Conservation (phyloP, 306 rosid genomes). For the Alnus glutinosa region DNA sequence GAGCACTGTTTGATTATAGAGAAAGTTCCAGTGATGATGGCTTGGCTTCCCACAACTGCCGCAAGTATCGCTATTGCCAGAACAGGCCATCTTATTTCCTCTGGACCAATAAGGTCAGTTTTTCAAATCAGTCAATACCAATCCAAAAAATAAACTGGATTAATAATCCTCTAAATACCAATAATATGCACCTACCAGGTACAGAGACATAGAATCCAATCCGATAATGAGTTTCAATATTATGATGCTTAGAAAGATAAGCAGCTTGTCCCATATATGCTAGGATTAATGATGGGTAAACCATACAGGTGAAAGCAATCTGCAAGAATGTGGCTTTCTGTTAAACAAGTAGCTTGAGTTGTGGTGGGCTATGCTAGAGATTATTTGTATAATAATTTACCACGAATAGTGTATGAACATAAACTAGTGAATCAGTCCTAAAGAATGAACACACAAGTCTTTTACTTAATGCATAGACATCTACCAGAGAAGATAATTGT, state of each 20-base stretch:
- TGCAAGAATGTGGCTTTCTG: conserved; percentile 45
- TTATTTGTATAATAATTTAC: background rate
- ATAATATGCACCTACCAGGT: conserved; percentile 62
- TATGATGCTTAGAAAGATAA: conserved; percentile 83
- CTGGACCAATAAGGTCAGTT: conserved; percentile 34
- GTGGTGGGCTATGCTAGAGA: conserved; percentile 3
- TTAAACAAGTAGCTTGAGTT: conserved; percentile 23
- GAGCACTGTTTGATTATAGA: conserved; percentile 95
- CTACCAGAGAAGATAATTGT: background rate
- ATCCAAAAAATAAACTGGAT: conserved; percentile 7
- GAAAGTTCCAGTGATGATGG: conserved; percentile 91
- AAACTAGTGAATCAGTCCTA: background rate
- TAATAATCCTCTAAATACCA: conserved; percentile 3
- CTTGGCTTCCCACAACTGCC: conserved; percentile 98
- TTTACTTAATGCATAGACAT: background rate
- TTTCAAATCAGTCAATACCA: conserved; percentile 7
- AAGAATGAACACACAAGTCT: background rate
- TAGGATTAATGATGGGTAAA: conserved; percentile 82
- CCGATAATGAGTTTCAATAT: conserved; percentile 54
- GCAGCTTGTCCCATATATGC: conserved; percentile 99
- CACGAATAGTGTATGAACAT: background rate
- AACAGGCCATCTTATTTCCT: conserved; percentile 84
- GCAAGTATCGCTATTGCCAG: conserved; percentile 92
- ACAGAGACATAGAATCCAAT: conserved; percentile 96
- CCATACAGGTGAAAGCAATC: conserved; percentile 94